Percentiles rank a stretch among this genome's conserved stretches.
Evolutionary conservation across 2,329 filamentous ascomycete species (phyloP).

Genomic region (Fusarium redolens): DNA sequence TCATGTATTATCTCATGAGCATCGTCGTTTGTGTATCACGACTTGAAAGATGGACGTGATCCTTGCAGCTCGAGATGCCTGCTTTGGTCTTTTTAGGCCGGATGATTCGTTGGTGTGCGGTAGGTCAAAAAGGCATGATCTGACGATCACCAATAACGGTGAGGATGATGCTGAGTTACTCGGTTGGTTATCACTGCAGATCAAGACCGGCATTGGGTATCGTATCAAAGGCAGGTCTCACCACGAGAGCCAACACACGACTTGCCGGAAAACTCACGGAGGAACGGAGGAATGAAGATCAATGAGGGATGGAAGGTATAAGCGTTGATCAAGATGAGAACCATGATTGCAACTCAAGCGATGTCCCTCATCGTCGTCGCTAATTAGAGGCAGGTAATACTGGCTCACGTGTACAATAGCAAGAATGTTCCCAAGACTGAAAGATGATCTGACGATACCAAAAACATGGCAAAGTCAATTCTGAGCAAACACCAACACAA

Average conservation of each 20-base stretch:
- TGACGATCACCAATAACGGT: background rate
- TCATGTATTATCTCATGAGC: background rate
- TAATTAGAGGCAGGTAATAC: background rate
- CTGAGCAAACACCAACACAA: background rate
- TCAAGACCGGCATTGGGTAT: background rate
- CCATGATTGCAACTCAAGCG: background rate
- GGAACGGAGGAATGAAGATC: background rate
- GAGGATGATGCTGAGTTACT: background rate
- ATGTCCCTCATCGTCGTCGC: background rate
- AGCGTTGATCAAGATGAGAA: background rate
- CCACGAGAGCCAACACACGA: background rate
- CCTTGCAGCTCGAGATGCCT: background rate
- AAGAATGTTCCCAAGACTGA: background rate
- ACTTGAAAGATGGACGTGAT: background rate
- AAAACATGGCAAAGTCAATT: background rate
- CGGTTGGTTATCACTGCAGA: background rate
- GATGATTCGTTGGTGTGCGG: background rate
- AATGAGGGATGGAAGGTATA: background rate
- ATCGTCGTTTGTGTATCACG: no score
- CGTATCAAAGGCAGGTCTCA: background rate
- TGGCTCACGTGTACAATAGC: background rate
- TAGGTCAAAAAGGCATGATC: background rate
- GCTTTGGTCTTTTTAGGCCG: background rate
- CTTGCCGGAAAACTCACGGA: background rate
- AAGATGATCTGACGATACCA: background rate